Conservation (phyloP, 768 basidiomycete species). For the Rhodotorula babjevae region DNA sequence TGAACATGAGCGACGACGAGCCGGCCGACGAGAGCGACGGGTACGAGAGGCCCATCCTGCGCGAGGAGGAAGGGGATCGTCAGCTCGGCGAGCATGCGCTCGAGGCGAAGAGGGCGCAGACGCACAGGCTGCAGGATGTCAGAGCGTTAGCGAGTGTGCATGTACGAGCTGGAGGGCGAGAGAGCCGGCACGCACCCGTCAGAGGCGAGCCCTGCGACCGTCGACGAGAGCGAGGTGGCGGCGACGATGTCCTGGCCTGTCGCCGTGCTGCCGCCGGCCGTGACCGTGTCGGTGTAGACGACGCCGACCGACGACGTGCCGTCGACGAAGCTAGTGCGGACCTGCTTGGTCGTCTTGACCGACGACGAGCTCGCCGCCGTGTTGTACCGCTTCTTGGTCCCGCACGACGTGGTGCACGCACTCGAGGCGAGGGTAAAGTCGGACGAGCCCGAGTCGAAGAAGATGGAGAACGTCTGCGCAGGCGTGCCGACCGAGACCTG, state of each 20-base stretch:
- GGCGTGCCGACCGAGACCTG: slow-evolving; percentile 24
- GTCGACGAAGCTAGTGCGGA: slow-evolving; percentile 42
- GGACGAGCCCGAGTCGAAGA: slow-evolving; percentile 48
- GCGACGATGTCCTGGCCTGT: slow-evolving; percentile 34
- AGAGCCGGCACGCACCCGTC: slow-evolving; percentile 13
- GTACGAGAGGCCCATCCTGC: slow-evolving; percentile 32
- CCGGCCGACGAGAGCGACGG: slow-evolving; percentile 25
- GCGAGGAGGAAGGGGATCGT: not conserved
- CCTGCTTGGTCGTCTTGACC: slow-evolving; percentile 15
- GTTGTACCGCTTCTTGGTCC: slow-evolving; percentile 32
- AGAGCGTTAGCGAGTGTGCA: not conserved
- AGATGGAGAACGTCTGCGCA: slow-evolving; percentile 45
- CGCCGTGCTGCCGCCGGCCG: slow-evolving; percentile 20
- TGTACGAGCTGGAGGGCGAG: too few species aligned
- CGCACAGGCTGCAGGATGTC: not conserved
- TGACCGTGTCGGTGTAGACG: slow-evolving; percentile 39
- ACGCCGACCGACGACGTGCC: slow-evolving; percentile 37
- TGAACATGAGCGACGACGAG: slow-evolving; percentile 26
- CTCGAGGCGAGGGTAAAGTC: slow-evolving; percentile 43
- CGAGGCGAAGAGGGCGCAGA: not conserved
- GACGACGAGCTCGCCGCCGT: slow-evolving; percentile 24
- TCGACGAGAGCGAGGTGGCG: slow-evolving; percentile 34
- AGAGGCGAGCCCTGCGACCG: slow-evolving; percentile 11
- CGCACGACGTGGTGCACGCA: slow-evolving; percentile 25
- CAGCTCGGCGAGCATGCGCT: fast-evolving